Evolutionary conservation across 371 early-diverging fungal species (phyloP).

Genomic region (Mucor indicus): DNA sequence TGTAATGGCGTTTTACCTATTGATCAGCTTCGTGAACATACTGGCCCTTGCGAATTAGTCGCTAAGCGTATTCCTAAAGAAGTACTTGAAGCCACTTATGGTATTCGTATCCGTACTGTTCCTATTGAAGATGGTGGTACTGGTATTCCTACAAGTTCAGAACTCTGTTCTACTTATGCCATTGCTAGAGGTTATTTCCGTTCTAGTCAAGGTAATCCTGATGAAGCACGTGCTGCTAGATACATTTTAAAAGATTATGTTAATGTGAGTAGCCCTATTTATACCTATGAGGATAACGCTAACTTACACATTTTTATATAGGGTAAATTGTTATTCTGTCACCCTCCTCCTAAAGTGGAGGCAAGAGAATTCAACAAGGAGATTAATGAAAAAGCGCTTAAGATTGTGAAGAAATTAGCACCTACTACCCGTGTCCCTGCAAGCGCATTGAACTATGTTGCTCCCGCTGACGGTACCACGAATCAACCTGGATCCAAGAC

Average conservation of each 20-base stretch:
- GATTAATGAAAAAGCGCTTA: conserved; percentile 63
- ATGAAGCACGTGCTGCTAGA: conserved; percentile 95
- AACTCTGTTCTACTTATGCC: conserved; percentile 77
- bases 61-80: conserved; percentile 85
- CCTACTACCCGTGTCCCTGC: conserved; percentile 54
- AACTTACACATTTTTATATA: conserved; percentile 8
- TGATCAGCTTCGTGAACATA: conserved; percentile 96
- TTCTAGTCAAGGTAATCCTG: conserved; percentile 94
- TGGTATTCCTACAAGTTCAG: conserved; percentile 81
- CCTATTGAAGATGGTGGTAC: conserved; percentile 80
- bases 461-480: conserved; percentile 42
- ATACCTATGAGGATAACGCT: too few relatives aligned
- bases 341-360: conserved; percentile 74
- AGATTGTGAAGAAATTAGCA: conserved; percentile 47
- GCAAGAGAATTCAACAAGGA: conserved; percentile 73
- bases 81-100: conserved; percentile 90
- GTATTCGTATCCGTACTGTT: conserved; percentile 79
- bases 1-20: conserved; percentile 98
- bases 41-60: conserved; percentile 85
- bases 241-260: conserved; percentile 97
- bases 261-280: conserved; percentile 60
- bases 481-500: conserved; percentile 48
- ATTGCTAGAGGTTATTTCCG: conserved; percentile 88
- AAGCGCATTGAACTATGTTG: conserved; percentile 52
- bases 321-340: conserved; percentile 87